Evolutionary conservation across 1,284 basidiomycete genomes (phyloP).

Genomic region (Trichosporon ovoides): DNA sequence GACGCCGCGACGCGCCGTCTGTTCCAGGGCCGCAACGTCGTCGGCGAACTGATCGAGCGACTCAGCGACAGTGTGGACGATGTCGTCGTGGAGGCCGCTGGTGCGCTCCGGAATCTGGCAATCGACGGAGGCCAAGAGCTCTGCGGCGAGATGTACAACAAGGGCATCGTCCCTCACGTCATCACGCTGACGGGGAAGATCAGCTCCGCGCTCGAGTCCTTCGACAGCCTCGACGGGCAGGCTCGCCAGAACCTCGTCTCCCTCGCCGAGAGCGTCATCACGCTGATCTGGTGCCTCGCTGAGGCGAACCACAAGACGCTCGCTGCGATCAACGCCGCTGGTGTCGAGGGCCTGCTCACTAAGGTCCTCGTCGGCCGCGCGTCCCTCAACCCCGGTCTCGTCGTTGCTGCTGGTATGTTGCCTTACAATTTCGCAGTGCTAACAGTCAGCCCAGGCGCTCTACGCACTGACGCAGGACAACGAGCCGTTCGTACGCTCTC

Average conservation of each 20-base stretch:
- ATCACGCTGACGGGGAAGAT: slow-evolving; percentile 43
- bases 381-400: slow-evolving; percentile 62
- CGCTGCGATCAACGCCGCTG: slow-evolving; percentile 72
- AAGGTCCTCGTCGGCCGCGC: slow-evolving; percentile 68
- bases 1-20: slow-evolving; percentile 80
- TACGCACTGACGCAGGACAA: slow-evolving; percentile 90
- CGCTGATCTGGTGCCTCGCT: slow-evolving; percentile 78
- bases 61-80: slow-evolving; percentile 79
- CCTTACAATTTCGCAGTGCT: background rate
- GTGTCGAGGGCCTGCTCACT: slow-evolving; percentile 73
- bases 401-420: slow-evolving; percentile 66
- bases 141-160: slow-evolving; percentile 94
- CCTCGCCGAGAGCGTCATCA: slow-evolving; percentile 84
- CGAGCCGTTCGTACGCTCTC: slow-evolving; percentile 58
- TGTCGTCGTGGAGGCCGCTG: slow-evolving; percentile 76
- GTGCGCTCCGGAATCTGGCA: slow-evolving; percentile 79
- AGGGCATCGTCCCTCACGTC: slow-evolving; percentile 67
- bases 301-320: slow-evolving; percentile 85
- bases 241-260: slow-evolving; percentile 71
- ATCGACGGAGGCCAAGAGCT: slow-evolving; percentile 91
- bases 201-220: background rate
- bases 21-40: slow-evolving; percentile 83
- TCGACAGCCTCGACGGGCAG: slow-evolving; percentile 17
- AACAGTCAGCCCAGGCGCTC: slow-evolving; percentile 69
- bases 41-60: slow-evolving; percentile 75